Base-by-base conservation (phyloP, 257 asterid genomes). In the Paraleonurus japonicus region DNA sequence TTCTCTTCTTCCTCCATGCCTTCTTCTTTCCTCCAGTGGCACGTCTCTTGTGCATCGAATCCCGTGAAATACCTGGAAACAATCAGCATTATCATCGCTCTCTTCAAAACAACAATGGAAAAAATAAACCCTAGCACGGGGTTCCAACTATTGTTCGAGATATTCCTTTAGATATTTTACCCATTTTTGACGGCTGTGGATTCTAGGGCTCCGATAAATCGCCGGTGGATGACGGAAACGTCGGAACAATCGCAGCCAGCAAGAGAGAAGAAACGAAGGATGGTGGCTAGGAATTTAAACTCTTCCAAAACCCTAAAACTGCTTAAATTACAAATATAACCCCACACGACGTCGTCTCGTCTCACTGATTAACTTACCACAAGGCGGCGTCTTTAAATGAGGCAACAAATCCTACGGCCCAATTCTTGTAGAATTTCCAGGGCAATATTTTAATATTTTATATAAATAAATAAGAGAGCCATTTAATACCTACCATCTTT, bases 1-100 rank as follows among this genome's bases (percentile, higher is more conserved):
- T 90, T 76, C 95, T 75, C 90, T 90, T 90, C 95, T 90, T 90
- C 87, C 95, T 90, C 96, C 96, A 88, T 0, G 92, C 90, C 80
- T 90, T 89, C 90, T 87, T 87, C 84, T 89, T 89, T 35, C 96
- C 96, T 61, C 92, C 95, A 70, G 96, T 89, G 72, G 87, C 92
- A 66, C 96, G 92, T 62, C 96, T 87, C 92, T 89, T 89, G 90
- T 89, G 94, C 96, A 90, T 90, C 61, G 95, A 88, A 65, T 90
- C 96, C 17, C 95, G 85, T n/a, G 96, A 90, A 75, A 90, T 88
- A 83, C 95, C 95, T 86, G 70, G 7, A 33, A 65, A 37, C 13
- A 62, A 35, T 11, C 26, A 67, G 3, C 72, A 75, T 61, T 65
- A 11, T 16, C 53, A 54, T 51, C 39, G 60, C 3, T 19, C 16